Evolutionary conservation across 164 flowering plant genomes (phyloP), one percentile per base, ranked within the genome.

Genomic region (Pachysandra terminalis): DNA sequence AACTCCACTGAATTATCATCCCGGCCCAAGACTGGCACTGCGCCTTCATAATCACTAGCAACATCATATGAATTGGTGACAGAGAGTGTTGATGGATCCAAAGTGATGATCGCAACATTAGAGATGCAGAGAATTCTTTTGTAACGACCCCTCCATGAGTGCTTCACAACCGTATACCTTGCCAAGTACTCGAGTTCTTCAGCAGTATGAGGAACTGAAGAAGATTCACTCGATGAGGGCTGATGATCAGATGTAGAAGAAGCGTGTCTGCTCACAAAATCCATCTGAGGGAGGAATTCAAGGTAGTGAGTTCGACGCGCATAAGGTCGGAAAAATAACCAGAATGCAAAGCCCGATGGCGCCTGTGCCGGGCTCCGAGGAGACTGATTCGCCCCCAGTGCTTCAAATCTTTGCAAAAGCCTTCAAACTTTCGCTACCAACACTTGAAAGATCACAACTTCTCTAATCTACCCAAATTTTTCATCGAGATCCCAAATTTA

Each of bases 371-470:
- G 86, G 78, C 83, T 73, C 64, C 78, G 84, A 73, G 76, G 85
- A 19, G 96, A 93, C 95, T 96, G 99, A 90, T 90, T 91, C 79
- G 97, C 98, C 90, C 99, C 99, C 99, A 96, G 99, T 51, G 84
- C 85, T 83, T 68, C 78, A 68, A 57, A 76, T 16, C 53, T 65
- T 52, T 32, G 9, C 37, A 45, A 55, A 59, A 69, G 51, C 55
- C 66, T 56, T 15, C 22, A n/a, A n/a, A n/a, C n/a, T n/a, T n/a
- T n/a, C n/a, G n/a, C 41, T 19, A 63, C n/a, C 25, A 32, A 49
- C 51, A 32, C 68, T 45, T n/a, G 32, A 55, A 12, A 21, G 49
- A 66, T 54, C 52, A 56, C 56, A 56, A 45, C 45, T 59, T 64
- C 35, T 62, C 53, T 10, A 41, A 41, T 9, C 12, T 2, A 26